Percentiles rank a stretch among this genome's conserved stretches.
phyloP scores from a whole-genome alignment of 495 filamentous ascomycete genomes.

The Chaetomium tenue region DNA sequence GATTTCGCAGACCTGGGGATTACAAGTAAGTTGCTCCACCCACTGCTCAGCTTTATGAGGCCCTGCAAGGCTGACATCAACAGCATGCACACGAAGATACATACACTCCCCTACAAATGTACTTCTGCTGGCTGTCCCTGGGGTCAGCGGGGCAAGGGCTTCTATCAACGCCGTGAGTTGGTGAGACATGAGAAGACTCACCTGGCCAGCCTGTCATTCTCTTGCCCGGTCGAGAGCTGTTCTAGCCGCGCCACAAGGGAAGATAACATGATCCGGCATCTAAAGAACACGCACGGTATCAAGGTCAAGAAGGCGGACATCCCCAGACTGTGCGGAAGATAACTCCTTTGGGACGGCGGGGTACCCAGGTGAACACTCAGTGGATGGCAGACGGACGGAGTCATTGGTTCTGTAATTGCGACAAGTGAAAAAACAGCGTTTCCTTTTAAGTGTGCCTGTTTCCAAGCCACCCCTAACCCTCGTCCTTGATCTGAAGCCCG shows the following conservation, averaged over 20 bases:
- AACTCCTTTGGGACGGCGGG: too few species aligned
- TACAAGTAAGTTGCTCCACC: slow-evolving; percentile 3
- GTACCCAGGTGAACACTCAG: too few species aligned
- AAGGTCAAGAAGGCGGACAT: background rate
- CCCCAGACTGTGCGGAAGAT: background rate
- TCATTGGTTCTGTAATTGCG: too few species aligned
- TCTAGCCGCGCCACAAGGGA: background rate
- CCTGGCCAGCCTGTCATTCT: background rate
- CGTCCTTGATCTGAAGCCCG: too few species aligned
- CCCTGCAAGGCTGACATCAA: background rate
- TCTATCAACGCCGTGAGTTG: slow-evolving; percentile 3
- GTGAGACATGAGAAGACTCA: background rate
- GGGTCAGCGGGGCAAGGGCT: background rate
- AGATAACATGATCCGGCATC: slow-evolving; percentile 15
- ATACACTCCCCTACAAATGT: slow-evolving; percentile 6
- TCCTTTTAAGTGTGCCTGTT: too few species aligned
- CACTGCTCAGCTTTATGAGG: background rate
- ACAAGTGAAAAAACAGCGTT: too few species aligned
- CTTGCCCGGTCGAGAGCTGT: background rate
- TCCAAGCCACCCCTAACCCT: too few species aligned
- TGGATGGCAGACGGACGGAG: too few species aligned
- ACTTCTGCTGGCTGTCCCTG: background rate
- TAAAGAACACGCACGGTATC: background rate
- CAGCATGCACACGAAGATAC: slow-evolving; percentile 8
- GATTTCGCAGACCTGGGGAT: background rate